These are phyloP conservation scores for Candida pseudofarinosa DNA, from an alignment of 805 yeast genomes.

Conservation along the genomic window DNA sequence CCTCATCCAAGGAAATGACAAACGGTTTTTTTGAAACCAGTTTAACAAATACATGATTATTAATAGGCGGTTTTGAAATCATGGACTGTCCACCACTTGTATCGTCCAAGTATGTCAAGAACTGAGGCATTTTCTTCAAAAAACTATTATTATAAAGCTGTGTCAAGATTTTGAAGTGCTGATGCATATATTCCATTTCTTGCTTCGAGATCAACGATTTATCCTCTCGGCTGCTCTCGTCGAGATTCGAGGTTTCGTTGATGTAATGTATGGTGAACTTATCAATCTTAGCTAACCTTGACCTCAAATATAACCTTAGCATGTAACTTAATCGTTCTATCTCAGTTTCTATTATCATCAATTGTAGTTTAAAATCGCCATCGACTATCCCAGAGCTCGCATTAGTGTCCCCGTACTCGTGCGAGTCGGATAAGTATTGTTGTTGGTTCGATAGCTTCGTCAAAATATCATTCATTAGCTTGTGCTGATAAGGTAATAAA, in stretches of 20 bases:
- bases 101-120: conserved; percentile 73
- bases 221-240: conserved; percentile 5
- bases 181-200: conserved; percentile 64
- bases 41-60: conserved; percentile 72
- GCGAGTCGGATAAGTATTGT: conserved; percentile 70
- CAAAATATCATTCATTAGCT: conserved; percentile 54
- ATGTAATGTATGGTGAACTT: conserved; percentile 58
- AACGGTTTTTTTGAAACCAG: conserved; percentile 33
- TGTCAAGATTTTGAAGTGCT: conserved; percentile 60
- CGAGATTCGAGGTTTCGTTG: conserved; percentile 24
- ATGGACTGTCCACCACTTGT: conserved; percentile 55
- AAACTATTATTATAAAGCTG: conserved; percentile 67
- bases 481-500: conserved; percentile 67
- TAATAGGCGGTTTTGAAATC: conserved; percentile 75
- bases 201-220: conserved; percentile 43
- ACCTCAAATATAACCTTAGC: conserved; percentile 74
- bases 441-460: conserved; percentile 63
- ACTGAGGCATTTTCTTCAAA: conserved; percentile 61
- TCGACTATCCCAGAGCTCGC: conserved; percentile 28
- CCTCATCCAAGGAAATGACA: conserved; percentile 21
- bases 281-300: conserved; percentile 75
- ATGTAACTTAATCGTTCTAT: conserved; percentile 81
- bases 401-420: conserved; percentile 64
- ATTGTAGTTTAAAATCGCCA: conserved; percentile 64
- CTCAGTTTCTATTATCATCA: conserved; percentile 87